Base-by-base conservation (phyloP, 2,329 filamentous ascomycete genomes). In the Cercospora sojina region DNA sequence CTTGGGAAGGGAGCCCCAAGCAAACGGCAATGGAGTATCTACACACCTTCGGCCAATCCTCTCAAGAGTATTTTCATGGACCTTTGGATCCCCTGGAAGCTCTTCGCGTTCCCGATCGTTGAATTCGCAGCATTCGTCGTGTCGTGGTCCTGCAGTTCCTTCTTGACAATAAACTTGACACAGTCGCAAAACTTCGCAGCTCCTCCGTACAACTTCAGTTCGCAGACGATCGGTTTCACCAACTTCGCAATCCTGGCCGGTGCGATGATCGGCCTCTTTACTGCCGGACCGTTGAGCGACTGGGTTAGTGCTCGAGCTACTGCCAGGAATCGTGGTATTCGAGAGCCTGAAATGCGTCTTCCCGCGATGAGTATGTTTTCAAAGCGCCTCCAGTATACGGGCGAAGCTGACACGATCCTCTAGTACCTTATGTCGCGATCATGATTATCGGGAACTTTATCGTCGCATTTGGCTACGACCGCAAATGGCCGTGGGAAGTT, bases 101-200 rank as follows among this genome's bases (percentile, higher is more conserved):
- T 90, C 0, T 84, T 88, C 73, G 70, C 81, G 0, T 90, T 86
- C 75, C 87, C 88, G 0, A 89, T 90, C 65, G 84, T 89, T 49
- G 83, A 88, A 68, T 86, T 87, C 65, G 81, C 87, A 0, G 82
- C 85, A 16, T 89, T 90, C 70, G 83, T 87, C 27, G 85, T 88
- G 6, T 86, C 83, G 25, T 89, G 86, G 85, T 82, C 81, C 8
- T 86, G 85, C 63, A 84, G 81, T 49, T 82, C 78, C 23, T 87
- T 88, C 76, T 77, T 90, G 56, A 84, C 83, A 2, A 72, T 89
- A 72, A 89, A 89, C 75, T 79, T 89, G n/a, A 88, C 86, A 0
- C 84, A 78, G 67, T 81, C 80, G 8, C 84, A 87, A 74, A 82
- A 80, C 12, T 85, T 88, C 65, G 82, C 83, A 1, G 80, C 80